phyloP scores from a whole-genome alignment of 176 grass and related monocot species.

The Ananas comosus region DNA sequence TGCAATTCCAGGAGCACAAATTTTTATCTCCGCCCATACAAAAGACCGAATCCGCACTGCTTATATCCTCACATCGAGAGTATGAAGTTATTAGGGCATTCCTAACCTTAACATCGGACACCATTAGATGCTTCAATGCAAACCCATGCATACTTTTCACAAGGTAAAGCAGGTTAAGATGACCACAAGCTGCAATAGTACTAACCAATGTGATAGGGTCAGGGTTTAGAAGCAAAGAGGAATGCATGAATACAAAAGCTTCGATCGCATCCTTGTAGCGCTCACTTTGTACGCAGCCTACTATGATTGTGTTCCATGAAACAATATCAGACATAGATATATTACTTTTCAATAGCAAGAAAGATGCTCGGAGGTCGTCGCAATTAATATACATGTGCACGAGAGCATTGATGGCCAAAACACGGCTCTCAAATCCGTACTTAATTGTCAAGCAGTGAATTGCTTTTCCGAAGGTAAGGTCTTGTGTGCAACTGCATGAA shows the following conservation, averaged over 20 bases:
- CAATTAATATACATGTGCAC: slow-evolving; percentile 76
- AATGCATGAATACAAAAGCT: slow-evolving; percentile 53
- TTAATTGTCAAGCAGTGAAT: slow-evolving; percentile 50
- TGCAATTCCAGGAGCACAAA: slow-evolving; percentile 77
- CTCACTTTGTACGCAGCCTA: slow-evolving; percentile 52
- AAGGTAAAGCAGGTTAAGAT: slow-evolving; percentile 30
- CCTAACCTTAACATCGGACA: slow-evolving; percentile 42
- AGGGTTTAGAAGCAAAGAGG: slow-evolving; percentile 30
- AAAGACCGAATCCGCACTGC: slow-evolving; percentile 48
- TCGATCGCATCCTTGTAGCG: slow-evolving; percentile 44
- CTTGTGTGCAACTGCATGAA: slow-evolving; percentile 37
- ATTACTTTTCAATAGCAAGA: slow-evolving; percentile 30
- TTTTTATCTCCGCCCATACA: slow-evolving; percentile 36
- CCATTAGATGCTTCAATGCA: slow-evolving; percentile 36
- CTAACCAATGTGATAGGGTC: slow-evolving; percentile 60
- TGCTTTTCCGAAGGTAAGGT: slow-evolving; percentile 53
- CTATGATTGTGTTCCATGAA: slow-evolving; percentile 83
- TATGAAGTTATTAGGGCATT: slow-evolving; percentile 76
- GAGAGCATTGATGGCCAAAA: slow-evolving; percentile 58
- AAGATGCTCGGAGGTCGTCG: slow-evolving; percentile 27
- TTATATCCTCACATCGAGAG: slow-evolving; percentile 49
- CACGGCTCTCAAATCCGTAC: slow-evolving; percentile 28
- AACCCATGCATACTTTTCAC: slow-evolving; percentile 54
- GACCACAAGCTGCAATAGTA: slow-evolving; percentile 57
- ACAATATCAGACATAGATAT: slow-evolving; percentile 44